phyloP scores from a whole-genome alignment of 2,329 filamentous ascomycete species.

The Xylariaceae sp. region DNA sequence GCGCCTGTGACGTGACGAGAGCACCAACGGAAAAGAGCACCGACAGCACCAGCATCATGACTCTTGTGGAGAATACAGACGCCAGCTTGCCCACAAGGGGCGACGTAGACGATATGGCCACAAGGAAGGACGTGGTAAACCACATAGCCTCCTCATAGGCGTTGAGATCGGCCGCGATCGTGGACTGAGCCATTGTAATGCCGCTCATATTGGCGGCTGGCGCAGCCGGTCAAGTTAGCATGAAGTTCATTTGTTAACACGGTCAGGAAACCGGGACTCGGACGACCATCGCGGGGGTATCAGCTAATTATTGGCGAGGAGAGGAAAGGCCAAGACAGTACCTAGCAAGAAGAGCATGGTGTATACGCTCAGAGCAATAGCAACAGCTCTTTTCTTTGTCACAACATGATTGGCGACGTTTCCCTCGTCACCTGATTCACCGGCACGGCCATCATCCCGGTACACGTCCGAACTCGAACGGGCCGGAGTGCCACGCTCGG shows the following conservation, averaged over 20 bases:
- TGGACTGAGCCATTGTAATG: conserved; percentile 74
- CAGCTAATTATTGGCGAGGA: background rate
- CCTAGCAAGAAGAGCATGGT: conserved; percentile 57
- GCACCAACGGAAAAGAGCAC: conserved; percentile 55
- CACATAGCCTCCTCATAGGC: conserved; percentile 69
- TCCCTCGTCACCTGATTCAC: conserved; percentile 16
- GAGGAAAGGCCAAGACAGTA: conserved; percentile 24
- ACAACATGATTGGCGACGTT: conserved; percentile 31
- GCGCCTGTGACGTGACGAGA: conserved; percentile 58
- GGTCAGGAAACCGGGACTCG: background rate
- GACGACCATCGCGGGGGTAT: background rate
- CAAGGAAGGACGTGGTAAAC: conserved; percentile 75
- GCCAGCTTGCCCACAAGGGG: conserved; percentile 68
- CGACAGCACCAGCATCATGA: conserved; percentile 59
- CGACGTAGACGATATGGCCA: conserved; percentile 55
- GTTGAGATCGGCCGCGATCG: conserved; percentile 68
- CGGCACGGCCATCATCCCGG: conserved; percentile 10
- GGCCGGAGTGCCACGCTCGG: conserved; percentile 13
- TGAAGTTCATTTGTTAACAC: background rate
- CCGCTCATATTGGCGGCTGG: conserved; percentile 67
- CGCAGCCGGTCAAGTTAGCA: background rate
- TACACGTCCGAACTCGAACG: conserved; percentile 11
- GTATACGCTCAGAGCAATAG: conserved; percentile 50
- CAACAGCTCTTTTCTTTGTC: conserved; percentile 33
- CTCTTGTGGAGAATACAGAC: conserved; percentile 65